Base-by-base conservation (phyloP, 2,329 filamentous ascomycete species). In the Calonectria montana region DNA sequence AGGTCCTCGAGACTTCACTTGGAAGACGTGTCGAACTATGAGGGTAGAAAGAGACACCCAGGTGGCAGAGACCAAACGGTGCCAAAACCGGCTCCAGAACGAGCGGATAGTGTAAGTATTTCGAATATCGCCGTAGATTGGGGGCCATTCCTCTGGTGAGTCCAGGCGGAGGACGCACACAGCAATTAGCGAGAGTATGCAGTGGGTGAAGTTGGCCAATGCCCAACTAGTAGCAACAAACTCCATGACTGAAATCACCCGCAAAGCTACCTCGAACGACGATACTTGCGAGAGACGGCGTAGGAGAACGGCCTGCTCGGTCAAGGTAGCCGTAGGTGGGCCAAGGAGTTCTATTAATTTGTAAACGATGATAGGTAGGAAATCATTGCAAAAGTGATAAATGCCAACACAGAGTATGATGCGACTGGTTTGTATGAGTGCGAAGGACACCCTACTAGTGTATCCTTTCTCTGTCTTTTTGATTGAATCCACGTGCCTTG, bases 61-160 rank as follows among this genome's bases (percentile, higher is more conserved):
- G n/a, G 61, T 64, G 4, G 41, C 29, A 37, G 61, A 64, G 29
- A 64, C 61, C n/a, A 64, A 39, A 8, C 61, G 61, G 31, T 64
- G 61, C 61, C 61, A 64, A 50, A 64, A 64, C 12, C 61, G 43
- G 29, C 61, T 50, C 43, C 61, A 50, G 43, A 64, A 64, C n/a
- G 29, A 50, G 29, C 61, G 43, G 29, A 50, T 64, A 21, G 29
- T 64, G 16, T 64, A 64, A 13, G 43, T 64, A 27, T 27, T 27
- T 48, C 43, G 18, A 27, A 64, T 64, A 18, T 64, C 43, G 29
- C 61, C 61, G 43, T 37, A 64, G 18, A 64, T 35, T 4, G 61
- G 27, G 27, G 61, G 61, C 61, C 61, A 64, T 37, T 64, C 61
- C n/a, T 64, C 61, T 64, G 61, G 61, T 37, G 61, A 64, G 41